These are phyloP conservation scores for Hawksworthiomyces lignivorus DNA, from an alignment of 2,329 filamentous ascomycete genomes.

Conservation along the genomic window DNA sequence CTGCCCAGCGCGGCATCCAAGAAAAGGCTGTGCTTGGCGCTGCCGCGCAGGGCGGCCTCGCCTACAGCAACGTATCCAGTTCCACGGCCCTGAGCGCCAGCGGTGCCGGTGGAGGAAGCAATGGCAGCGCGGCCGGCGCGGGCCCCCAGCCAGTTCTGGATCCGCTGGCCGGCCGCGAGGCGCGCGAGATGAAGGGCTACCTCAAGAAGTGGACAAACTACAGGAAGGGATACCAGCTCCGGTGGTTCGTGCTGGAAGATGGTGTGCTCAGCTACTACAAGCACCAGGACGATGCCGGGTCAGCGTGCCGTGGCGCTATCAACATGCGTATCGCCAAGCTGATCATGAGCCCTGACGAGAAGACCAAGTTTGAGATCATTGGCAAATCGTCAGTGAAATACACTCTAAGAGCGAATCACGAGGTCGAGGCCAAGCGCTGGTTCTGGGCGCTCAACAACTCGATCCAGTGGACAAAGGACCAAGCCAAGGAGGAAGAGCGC, in stretches of 20 bases:
- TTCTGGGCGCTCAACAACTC: conserved; percentile 99
- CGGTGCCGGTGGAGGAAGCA: not conserved
- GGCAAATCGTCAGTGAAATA: conserved; percentile 99
- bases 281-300: conserved; percentile 94
- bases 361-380: conserved; percentile 94
- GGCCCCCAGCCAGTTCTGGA: conserved; percentile 25
- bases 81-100: not conserved
- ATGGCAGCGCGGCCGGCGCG: not conserved
- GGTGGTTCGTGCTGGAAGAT: conserved; percentile 97
- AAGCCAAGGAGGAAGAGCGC: conserved; percentile 81
- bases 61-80: not conserved
- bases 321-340: conserved; percentile 96
- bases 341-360: conserved; percentile 94
- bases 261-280: conserved; percentile 98
- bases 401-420: conserved; percentile 93
- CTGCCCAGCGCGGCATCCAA: conserved; percentile 89
- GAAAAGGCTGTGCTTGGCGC: conserved; percentile 92
- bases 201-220: conserved; percentile 99
- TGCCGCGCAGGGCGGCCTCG: conserved; percentile 43
- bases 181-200: conserved; percentile 96
- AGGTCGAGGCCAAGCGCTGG: conserved; percentile 97
- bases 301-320: conserved; percentile 92
- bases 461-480: conserved; percentile 97
- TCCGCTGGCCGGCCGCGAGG: conserved; percentile 69
- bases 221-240: conserved; percentile 88